A percentile compares a stretch with the other conserved stretches of the same genome.
phyloP scores from a whole-genome alignment of 1,139 yeast species.

The Pichia inconspicua region DNA sequence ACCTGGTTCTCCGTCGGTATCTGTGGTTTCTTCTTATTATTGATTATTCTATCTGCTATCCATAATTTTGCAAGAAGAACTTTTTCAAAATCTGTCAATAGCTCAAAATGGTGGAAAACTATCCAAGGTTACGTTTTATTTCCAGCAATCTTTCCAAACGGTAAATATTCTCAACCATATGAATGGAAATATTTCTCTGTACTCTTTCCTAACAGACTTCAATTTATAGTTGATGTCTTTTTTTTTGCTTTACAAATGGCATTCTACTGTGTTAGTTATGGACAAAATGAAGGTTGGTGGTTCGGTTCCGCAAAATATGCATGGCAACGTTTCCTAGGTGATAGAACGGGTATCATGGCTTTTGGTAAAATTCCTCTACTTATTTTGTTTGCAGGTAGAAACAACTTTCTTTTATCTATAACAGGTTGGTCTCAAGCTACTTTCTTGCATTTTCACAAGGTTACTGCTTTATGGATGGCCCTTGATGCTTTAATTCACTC shows the following conservation, averaged over 20 bases:
- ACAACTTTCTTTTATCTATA: constrained; percentile 47
- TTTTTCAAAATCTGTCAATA: constrained; percentile 12
- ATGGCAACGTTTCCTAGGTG: constrained; percentile 46
- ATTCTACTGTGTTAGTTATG: constrained; percentile 38
- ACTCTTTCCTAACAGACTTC: constrained; percentile 53
- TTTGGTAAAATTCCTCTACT: constrained; percentile 39
- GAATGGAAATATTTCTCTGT: constrained; percentile 13
- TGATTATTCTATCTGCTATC: constrained; percentile 22
- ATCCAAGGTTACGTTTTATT: constrained; percentile 18
- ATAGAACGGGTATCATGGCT: constrained; percentile 40
- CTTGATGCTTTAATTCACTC: constrained; percentile 25
- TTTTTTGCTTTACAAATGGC: constrained; percentile 17
- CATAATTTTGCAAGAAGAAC: constrained; percentile 21
- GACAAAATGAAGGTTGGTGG: constrained; percentile 37
- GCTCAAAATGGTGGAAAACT: constrained; percentile 11
- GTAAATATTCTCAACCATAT: constrained; percentile 14
- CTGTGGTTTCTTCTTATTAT: constrained; percentile 32
- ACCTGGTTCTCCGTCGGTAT: constrained; percentile 33
- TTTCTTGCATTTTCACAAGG: constrained; percentile 50
- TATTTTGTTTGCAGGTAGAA: constrained; percentile 53
- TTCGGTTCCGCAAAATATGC: constrained; percentile 19
- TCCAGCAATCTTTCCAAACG: constrained; percentile 20
- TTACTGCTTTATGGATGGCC: constrained; percentile 48
- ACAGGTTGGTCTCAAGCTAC: constrained; percentile 58
- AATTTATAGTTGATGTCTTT: constrained; percentile 25